phyloP scores from a whole-genome alignment of 257 asterid species.

The Nicotiana otophora region DNA sequence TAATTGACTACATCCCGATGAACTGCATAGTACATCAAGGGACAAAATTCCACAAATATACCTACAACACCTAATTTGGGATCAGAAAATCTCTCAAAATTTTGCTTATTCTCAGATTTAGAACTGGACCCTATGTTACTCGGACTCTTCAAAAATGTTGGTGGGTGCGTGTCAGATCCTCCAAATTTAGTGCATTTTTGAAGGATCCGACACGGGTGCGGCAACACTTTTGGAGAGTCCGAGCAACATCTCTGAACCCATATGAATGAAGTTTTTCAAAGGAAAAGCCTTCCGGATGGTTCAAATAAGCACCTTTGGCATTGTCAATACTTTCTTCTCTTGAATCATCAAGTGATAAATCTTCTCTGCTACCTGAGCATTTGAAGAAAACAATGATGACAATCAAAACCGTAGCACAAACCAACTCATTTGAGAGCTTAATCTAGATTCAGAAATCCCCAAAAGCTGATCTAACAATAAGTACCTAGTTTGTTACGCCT shows the following conservation, averaged over 20 bases:
- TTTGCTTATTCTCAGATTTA: slow-evolving; percentile 32
- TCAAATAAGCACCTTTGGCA: slow-evolving; percentile 33
- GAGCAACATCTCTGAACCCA: slow-evolving; percentile 14
- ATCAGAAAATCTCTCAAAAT: slow-evolving; percentile 34
- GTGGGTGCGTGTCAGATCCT: too few species aligned
- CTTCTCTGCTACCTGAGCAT: slow-evolving; percentile 61
- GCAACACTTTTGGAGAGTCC: too few species aligned
- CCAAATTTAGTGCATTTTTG: too few species aligned
- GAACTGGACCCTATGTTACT: slow-evolving; percentile 12
- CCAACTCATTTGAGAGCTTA: neutral
- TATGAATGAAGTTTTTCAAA: slow-evolving; percentile 28
- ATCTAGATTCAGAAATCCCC: neutral
- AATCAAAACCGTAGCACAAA: neutral
- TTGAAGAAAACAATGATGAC: neutral
- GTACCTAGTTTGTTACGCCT: slow-evolving; percentile 63
- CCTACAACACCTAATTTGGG: slow-evolving; percentile 43
- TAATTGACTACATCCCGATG: neutral
- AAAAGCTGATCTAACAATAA: slow-evolving; percentile 11
- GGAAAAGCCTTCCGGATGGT: slow-evolving; percentile 28
- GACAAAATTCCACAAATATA: slow-evolving; percentile 7
- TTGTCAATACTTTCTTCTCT: slow-evolving; percentile 41
- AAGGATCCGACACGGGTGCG: too few species aligned
- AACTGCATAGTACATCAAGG: neutral
- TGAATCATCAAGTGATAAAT: slow-evolving; percentile 50
- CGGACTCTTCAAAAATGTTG: too few species aligned